phyloP scores from a whole-genome alignment of 352 stramenopile genomes.

The Pythium dissotocum region DNA sequence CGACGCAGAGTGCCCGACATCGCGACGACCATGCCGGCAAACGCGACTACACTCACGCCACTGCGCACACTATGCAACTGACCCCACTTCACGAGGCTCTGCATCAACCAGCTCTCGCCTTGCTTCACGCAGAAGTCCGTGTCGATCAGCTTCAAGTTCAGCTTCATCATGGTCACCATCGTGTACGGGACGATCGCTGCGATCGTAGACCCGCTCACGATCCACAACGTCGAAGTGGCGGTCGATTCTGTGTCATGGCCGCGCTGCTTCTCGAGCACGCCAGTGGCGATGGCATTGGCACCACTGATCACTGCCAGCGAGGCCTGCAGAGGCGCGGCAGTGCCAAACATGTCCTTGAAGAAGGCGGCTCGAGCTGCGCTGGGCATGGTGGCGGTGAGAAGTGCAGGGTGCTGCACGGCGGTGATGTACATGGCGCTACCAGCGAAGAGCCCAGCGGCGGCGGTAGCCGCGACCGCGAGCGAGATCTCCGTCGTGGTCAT shows the following conservation, averaged over 20 bases:
- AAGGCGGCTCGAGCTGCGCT: conserved; percentile 26
- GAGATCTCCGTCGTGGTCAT: neutral
- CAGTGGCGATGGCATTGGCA: conserved; percentile 22
- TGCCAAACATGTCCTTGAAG: conserved; percentile 34
- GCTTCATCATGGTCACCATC: conserved; percentile 21
- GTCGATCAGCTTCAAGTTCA: conserved; percentile 26
- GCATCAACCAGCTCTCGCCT: conserved; percentile 8
- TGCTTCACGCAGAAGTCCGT: neutral
- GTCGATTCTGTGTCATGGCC: neutral
- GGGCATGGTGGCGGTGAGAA: conserved; percentile 2
- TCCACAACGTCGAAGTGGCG: conserved; percentile 2
- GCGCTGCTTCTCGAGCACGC: conserved; percentile 15
- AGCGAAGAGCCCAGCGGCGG: conserved; percentile 29
- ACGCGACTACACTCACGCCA: conserved; percentile 21
- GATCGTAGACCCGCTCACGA: conserved; percentile 18
- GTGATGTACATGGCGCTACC: conserved; percentile 38
- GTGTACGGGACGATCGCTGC: conserved; percentile 27
- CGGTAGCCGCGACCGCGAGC: conserved; percentile 8
- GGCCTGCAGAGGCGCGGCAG: conserved; percentile 26
- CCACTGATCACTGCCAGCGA: conserved; percentile 27
- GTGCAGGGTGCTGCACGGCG: conserved; percentile 37
- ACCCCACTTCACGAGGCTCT: conserved; percentile 15
- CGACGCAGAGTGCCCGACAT: conserved; percentile 3
- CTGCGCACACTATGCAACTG: conserved; percentile 22
- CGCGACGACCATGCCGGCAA: conserved; percentile 19